phyloP scores from a whole-genome alignment of 2,329 filamentous ascomycete genomes.

The Aspergillus puulaauensis region DNA sequence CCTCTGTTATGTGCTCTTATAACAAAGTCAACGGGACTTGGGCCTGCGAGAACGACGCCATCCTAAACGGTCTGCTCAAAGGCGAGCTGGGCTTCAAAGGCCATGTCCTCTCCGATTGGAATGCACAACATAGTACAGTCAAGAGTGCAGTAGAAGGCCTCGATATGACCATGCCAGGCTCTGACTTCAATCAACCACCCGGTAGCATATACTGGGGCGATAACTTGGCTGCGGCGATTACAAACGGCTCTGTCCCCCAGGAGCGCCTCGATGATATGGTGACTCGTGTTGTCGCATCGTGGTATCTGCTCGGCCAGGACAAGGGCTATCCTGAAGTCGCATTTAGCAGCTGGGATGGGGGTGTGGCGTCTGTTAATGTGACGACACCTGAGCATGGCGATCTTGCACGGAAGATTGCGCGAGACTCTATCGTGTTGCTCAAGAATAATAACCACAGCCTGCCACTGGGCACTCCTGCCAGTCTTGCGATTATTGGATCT shows the following conservation, averaged over 20 bases:
- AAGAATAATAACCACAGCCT: slow-evolving; percentile 47
- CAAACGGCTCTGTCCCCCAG: slow-evolving; percentile 59
- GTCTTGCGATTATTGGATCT: slow-evolving; percentile 51
- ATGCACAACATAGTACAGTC: slow-evolving; percentile 46
- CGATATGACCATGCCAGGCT: slow-evolving; percentile 70
- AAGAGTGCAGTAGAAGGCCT: slow-evolving; percentile 46
- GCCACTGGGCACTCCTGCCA: slow-evolving; percentile 47
- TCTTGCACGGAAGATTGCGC: slow-evolving; percentile 42
- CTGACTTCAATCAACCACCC: slow-evolving; percentile 22
- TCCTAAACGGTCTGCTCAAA: slow-evolving; percentile 75
- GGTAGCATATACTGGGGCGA: slow-evolving; percentile 27
- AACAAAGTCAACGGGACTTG: slow-evolving; percentile 77
- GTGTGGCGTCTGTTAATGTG: slow-evolving; percentile 21
- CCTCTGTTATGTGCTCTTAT: slow-evolving; percentile 50
- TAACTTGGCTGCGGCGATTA: slow-evolving; percentile 55
- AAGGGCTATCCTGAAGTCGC: slow-evolving; percentile 43
- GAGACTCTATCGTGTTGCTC: slow-evolving; percentile 48
- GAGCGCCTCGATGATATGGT: slow-evolving; percentile 63
- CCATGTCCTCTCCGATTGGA: slow-evolving; percentile 48
- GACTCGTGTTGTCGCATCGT: slow-evolving; percentile 47
- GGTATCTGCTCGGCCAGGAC: slow-evolving; percentile 52
- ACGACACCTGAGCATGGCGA: slow-evolving; percentile 5
- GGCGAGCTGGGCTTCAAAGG: slow-evolving; percentile 78
- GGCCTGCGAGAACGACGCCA: slow-evolving; percentile 73
- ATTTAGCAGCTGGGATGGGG: slow-evolving; percentile 49